Evolutionary conservation across 2,329 filamentous ascomycete genomes (phyloP), one percentile per base, ranked within the genome.

Genomic region (Sclerotinia trifoliorum): DNA sequence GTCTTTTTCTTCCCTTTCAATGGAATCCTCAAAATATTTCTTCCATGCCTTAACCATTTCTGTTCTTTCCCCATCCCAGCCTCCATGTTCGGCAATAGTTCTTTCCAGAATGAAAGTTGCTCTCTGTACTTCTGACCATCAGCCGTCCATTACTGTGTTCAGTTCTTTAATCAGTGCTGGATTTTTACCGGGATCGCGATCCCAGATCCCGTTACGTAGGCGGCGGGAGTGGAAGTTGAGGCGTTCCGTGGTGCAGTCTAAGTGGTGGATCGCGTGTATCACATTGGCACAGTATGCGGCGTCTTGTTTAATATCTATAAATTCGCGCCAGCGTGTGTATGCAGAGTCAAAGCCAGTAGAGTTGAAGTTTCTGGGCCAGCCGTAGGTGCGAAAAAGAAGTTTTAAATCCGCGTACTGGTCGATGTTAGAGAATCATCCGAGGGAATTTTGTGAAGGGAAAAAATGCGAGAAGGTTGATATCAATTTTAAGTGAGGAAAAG

Each of bases 21-120:
- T 64, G 0, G n/a, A 35, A 1, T 42, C 24, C 32, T 57, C 24
- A 35, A 70, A 56, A 49, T 70, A 15, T 10, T 58, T 69, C 44
- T 29, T 61, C 64, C 70, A 69, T 2, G 55, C 54, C 29, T 58
- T 49, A 15, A 57, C 4, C 15, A 32, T 24, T 54, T 70, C 54
- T 64, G 52, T 17, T 57, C 62, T 44, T 56, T 48, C 55, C 49
- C 39, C 49, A 15, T 63, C 19, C n/a, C 60, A 49, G 6, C 24
- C 52, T 8, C 42, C 52, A 21, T 24, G 26, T 32, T 29, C 17
- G 56, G 46, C 29, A 51, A 42, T 46, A 44, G 61, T 21, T 4
- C 19, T 57, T 44, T 63, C 42, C 19, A 66, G 19, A 2, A 19
- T 6, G 7, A n/a, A 0, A 19, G 5, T 67, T 52, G 4, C 4